phyloP scores from a whole-genome alignment of 306 rosid genomes.

The Prunus fruticosa region DNA sequence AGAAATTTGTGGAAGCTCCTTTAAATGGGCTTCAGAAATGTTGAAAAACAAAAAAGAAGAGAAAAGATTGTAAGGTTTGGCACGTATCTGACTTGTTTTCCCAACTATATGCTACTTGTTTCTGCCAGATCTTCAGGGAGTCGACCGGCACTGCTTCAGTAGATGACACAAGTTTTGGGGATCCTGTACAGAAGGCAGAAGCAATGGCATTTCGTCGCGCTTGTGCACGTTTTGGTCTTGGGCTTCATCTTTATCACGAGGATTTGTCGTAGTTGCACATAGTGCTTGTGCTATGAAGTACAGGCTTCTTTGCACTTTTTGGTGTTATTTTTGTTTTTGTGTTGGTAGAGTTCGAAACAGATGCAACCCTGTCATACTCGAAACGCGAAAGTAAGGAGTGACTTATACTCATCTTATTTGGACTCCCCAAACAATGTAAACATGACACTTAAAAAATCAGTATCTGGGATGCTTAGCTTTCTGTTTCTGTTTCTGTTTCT shows the following conservation, averaged over 20 bases:
- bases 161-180: constrained; percentile 71
- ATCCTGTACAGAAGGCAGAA: constrained; percentile 90
- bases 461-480: no score
- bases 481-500: background rate
- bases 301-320: background rate
- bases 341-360: background rate
- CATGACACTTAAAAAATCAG: no score
- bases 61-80: background rate
- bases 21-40: background rate
- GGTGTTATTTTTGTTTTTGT: background rate
- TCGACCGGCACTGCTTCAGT: constrained; percentile 77
- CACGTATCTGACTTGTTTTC: constrained; percentile 2
- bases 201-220: constrained; percentile 95
- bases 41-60: background rate
- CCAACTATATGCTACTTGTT: background rate
- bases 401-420: background rate
- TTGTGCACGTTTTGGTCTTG: constrained; percentile 85
- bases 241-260: constrained; percentile 83
- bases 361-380: background rate
- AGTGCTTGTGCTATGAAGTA: constrained; percentile 5
- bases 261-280: constrained; percentile 40
- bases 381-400: background rate
- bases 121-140: constrained; percentile 64
- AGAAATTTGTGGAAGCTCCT: background rate
- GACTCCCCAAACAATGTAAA: background rate